phyloP scores from a whole-genome alignment of 371 early-diverging fungal species.

The Conidiobolus incongruus region DNA sequence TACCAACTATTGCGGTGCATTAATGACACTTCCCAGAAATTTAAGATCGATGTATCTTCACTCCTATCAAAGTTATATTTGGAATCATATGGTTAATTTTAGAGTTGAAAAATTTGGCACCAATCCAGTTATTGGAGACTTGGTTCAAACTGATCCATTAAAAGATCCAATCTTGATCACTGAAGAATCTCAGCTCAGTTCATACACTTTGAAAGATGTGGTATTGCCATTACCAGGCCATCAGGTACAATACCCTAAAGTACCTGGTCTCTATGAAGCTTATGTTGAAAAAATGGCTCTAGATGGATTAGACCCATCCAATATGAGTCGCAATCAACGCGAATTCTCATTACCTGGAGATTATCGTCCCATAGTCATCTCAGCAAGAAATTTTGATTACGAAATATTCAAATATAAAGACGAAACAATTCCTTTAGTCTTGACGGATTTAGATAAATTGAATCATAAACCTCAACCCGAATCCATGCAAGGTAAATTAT shows the following conservation, averaged over 20 bases:
- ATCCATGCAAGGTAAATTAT: no score
- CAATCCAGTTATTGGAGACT: slow-evolving; percentile 61
- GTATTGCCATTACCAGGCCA: slow-evolving; percentile 82
- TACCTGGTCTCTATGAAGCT: slow-evolving; percentile 37
- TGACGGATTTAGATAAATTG: no score
- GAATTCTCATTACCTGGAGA: slow-evolving; percentile 42
- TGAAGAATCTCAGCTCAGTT: slow-evolving; percentile 22
- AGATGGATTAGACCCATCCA: slow-evolving; percentile 29
- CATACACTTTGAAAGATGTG: slow-evolving; percentile 62
- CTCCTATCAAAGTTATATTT: slow-evolving; percentile 90
- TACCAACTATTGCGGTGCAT: slow-evolving; percentile 27
- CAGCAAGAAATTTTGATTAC: slow-evolving; percentile 15
- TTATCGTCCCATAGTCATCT: slow-evolving; percentile 44
- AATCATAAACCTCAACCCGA: no score
- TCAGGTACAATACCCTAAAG: slow-evolving; percentile 52
- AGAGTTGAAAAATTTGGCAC: slow-evolving; percentile 48
- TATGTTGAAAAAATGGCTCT: slow-evolving; percentile 48
- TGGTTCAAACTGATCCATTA: slow-evolving; percentile 24
- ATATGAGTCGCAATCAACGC: slow-evolving; percentile 20
- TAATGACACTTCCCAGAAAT: slow-evolving; percentile 59
- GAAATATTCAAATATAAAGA: no score
- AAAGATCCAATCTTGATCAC: slow-evolving; percentile 1
- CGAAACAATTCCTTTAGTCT: no score
- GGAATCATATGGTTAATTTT: slow-evolving; percentile 76
- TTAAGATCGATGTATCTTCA: slow-evolving; percentile 86